A percentile compares a stretch with the other conserved stretches of the same genome.
Evolutionary conservation across 169 alveolate genomes (phyloP).

Genomic region (Plasmodium blacklocki): DNA sequence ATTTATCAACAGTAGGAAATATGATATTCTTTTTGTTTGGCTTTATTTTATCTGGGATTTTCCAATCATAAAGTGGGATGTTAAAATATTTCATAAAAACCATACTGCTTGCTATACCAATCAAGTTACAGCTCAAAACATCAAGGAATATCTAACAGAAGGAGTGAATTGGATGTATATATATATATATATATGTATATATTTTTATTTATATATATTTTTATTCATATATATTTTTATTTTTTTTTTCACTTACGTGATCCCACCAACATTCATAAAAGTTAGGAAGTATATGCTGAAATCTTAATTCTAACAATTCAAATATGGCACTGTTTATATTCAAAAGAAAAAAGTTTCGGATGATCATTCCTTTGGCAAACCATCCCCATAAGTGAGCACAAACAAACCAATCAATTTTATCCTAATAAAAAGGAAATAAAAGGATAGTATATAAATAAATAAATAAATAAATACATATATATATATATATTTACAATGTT

Average conservation of each 20-base stretch:
- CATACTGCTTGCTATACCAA: slow-evolving; percentile 20
- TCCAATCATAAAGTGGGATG: slow-evolving; percentile 26
- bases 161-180: neutral
- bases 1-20: slow-evolving; percentile 42
- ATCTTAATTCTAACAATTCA: slow-evolving; percentile 54
- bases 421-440: slow-evolving; percentile 40
- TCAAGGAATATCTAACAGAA: slow-evolving; percentile 21
- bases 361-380: slow-evolving; percentile 18
- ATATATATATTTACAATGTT: neutral
- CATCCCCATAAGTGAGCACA: slow-evolving; percentile 43
- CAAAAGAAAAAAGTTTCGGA: slow-evolving; percentile 39
- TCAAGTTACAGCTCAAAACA: slow-evolving; percentile 34
- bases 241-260: slow-evolving; percentile 47
- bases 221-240: neutral
- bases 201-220: slow-evolving; percentile 1
- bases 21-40: slow-evolving; percentile 51
- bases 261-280: slow-evolving; percentile 77
- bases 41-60: slow-evolving; percentile 1
- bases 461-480: neutral
- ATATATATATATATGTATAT: neutral
- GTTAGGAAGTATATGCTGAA: slow-evolving; percentile 56
- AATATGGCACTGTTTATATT: slow-evolving; percentile 33
- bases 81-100: slow-evolving; percentile 38
- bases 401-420: slow-evolving; percentile 55
- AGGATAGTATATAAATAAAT: neutral